Percentiles rank a stretch among this genome's conserved stretches.
phyloP scores from a whole-genome alignment of 179 eudicot genomes.

The Amaranthus tricolor region DNA sequence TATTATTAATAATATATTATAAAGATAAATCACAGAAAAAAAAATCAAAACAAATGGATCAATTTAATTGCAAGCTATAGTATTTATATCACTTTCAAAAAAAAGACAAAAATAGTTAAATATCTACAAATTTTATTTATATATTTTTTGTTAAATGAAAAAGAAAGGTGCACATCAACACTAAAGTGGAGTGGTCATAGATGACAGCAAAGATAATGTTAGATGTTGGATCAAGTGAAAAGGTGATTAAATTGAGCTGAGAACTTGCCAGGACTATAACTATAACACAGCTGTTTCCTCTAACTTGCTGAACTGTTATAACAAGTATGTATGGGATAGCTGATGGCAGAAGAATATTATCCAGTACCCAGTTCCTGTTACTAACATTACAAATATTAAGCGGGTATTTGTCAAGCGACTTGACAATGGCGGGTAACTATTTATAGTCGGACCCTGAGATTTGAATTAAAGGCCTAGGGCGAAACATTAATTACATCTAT shows the following conservation, averaged over 20 bases:
- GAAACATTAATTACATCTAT: too few species aligned
- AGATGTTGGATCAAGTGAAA: constrained; percentile 29
- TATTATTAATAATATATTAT: background rate
- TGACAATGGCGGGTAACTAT: too few species aligned
- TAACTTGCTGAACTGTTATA: constrained; percentile 17
- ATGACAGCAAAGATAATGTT: constrained; percentile 24
- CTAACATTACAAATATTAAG: constrained; percentile 1
- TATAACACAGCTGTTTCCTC: constrained; percentile 9
- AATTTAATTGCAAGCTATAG: background rate
- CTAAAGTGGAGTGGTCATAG: constrained; percentile 25
- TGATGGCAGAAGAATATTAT: background rate
- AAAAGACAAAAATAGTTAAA: constrained; percentile 4
- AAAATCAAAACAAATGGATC: background rate
- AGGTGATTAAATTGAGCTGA: constrained; percentile 21
- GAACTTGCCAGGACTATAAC: constrained; percentile 13
- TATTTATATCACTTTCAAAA: background rate
- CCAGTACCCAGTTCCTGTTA: background rate
- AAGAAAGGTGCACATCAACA: constrained; percentile 13
- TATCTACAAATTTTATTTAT: background rate
- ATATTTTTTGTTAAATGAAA: background rate
- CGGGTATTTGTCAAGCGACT: too few species aligned
- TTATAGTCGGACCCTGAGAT: too few species aligned
- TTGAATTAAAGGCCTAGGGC: too few species aligned
- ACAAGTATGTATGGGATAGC: background rate
- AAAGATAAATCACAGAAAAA: background rate